phyloP scores from a whole-genome alignment of 495 filamentous ascomycete species.

The Tuber melanosporum region DNA sequence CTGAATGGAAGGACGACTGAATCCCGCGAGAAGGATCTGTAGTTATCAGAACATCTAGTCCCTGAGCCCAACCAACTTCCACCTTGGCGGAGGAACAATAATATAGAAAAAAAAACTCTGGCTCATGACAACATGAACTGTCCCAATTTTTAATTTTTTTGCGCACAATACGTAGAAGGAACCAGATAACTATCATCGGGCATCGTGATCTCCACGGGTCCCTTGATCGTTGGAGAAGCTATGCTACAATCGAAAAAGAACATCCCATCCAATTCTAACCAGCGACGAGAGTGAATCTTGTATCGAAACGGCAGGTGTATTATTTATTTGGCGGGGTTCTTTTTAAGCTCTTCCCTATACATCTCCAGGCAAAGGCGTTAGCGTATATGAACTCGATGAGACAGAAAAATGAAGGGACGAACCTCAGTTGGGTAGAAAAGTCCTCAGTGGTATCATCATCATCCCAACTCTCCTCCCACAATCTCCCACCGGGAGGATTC shows the following conservation, averaged over 20 bases:
- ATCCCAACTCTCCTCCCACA: slow-evolving; percentile 99
- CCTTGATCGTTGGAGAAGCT: not conserved
- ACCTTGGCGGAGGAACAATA: slow-evolving; percentile 6
- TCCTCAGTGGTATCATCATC: slow-evolving; percentile 97
- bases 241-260: not conserved
- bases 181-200: not conserved
- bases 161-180: not conserved
- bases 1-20: slow-evolving; percentile 10
- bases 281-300: not conserved
- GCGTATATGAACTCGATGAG: slow-evolving; percentile 2
- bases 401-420: slow-evolving; percentile 13
- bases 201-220: not conserved
- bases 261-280: slow-evolving; percentile 6
- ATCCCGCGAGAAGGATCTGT: slow-evolving; percentile 24
- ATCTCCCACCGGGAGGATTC: slow-evolving; percentile 34
- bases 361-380: slow-evolving; percentile 15
- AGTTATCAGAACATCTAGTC: slow-evolving; percentile 22
- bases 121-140: not conserved
- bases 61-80: slow-evolving; percentile 8
- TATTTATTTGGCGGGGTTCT: slow-evolving; percentile 46
- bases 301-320: not conserved
- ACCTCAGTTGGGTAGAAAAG: slow-evolving; percentile 94
- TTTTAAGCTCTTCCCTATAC: slow-evolving; percentile 87
- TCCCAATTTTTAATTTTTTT: not conserved
- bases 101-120: slow-evolving; percentile 14